A percentile compares a stretch with the other conserved stretches of the same genome.
phyloP scores from a whole-genome alignment of 257 asterid genomes.

The Catharanthus roseus region DNA sequence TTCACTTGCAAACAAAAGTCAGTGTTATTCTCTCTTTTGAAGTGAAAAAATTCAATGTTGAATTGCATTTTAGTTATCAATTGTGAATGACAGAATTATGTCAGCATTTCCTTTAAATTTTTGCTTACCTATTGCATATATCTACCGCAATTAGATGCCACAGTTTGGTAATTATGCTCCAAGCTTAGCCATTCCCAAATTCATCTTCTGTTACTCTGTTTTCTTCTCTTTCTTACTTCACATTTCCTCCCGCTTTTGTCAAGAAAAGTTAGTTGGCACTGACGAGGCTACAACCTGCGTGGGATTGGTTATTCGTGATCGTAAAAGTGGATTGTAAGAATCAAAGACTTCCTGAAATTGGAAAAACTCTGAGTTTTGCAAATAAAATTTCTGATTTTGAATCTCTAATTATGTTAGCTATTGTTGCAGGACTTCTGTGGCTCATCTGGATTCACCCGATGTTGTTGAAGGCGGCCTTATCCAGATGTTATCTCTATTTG shows the following conservation, averaged over 20 bases:
- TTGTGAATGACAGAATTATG: neutral
- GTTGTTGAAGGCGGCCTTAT: slow-evolving; percentile 63
- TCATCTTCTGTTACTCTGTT: slow-evolving; percentile 2
- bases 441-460: slow-evolving; percentile 78
- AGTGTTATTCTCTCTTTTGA: neutral
- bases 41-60: neutral
- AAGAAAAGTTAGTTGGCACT: slow-evolving; percentile 65
- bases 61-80: neutral
- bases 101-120: neutral
- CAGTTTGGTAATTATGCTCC: neutral
- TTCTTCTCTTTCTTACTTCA: slow-evolving; percentile 10
- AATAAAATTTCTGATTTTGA: slow-evolving; percentile 5
- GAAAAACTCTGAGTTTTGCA: slow-evolving; percentile 8
- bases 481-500: slow-evolving; percentile 72
- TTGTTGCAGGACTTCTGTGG: slow-evolving; percentile 68
- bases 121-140: neutral
- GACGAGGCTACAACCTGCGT: slow-evolving; percentile 98
- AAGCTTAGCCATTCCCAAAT: neutral
- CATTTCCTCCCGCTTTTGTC: neutral
- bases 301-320: slow-evolving; percentile 68
- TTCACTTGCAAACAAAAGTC: neutral
- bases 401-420: slow-evolving; percentile 7
- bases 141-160: slow-evolving; percentile 8
- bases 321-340: slow-evolving; percentile 43
- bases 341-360: neutral